A percentile compares a stretch with the other conserved stretches of the same genome.
Evolutionary conservation across 345 rosid species (phyloP).

Genomic region (Ceriops tagal): DNA sequence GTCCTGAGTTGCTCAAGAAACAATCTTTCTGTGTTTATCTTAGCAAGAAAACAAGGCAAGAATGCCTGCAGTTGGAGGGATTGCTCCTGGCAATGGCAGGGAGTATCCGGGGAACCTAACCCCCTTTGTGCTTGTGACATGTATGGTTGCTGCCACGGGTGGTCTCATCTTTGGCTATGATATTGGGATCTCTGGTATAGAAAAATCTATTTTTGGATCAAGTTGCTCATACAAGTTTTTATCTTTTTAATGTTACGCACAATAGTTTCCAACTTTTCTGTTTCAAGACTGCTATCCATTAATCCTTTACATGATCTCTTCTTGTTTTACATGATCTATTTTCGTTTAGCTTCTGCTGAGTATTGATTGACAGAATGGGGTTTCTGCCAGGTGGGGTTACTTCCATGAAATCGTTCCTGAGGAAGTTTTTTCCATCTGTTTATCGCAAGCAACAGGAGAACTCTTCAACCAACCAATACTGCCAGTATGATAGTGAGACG

Average conservation of each 20-base stretch:
- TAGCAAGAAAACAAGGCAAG: background rate
- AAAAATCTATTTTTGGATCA: background rate
- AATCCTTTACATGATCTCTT: no score
- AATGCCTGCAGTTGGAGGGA: slow-evolving; percentile 27
- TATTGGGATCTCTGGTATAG: slow-evolving; percentile 82
- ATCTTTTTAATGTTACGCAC: no score
- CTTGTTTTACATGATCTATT: no score
- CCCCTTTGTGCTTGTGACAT: slow-evolving; percentile 63
- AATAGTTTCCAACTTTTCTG: no score
- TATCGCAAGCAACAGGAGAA: slow-evolving; percentile 45
- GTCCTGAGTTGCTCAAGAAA: no score
- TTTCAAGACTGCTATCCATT: no score
- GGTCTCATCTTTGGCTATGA: slow-evolving; percentile 97
- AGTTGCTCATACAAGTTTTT: background rate
- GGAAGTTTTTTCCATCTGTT: slow-evolving; percentile 69
- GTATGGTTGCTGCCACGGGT: slow-evolving; percentile 98
- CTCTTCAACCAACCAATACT: slow-evolving; percentile 59
- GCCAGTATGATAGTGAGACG: slow-evolving; percentile 65
- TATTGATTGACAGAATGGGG: background rate
- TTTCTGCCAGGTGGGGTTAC: slow-evolving; percentile 78
- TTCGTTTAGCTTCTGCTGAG: background rate
- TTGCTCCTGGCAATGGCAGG: slow-evolving; percentile 41
- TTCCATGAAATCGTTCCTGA: slow-evolving; percentile 67
- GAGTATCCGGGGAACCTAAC: slow-evolving; percentile 89
- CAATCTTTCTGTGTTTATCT: no score